These are phyloP conservation scores for Casaregolazyma suthepensis DNA, from an alignment of 1,139 yeast genomes.

Conservation along the genomic window DNA sequence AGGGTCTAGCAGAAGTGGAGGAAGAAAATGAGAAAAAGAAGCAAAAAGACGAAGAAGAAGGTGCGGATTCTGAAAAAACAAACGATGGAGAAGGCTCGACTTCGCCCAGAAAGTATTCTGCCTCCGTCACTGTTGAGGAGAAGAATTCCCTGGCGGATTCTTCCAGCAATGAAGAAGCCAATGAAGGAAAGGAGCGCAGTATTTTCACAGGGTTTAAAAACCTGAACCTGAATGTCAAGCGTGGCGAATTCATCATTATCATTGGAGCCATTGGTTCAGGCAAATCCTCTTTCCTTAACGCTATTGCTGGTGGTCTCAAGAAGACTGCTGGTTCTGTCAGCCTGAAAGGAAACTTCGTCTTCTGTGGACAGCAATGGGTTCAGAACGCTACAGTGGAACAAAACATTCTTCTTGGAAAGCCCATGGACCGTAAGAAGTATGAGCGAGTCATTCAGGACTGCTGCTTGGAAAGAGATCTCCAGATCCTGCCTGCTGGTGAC, in stretches of 20 bases:
- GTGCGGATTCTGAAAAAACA: not conserved
- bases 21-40: not conserved
- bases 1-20: constrained; percentile 25
- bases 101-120: constrained; percentile 5
- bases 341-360: constrained; percentile 34
- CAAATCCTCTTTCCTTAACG: constrained; percentile 56
- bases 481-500: constrained; percentile 74
- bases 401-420: constrained; percentile 67
- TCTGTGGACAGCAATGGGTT: constrained; percentile 69
- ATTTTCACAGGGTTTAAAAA: constrained; percentile 41
- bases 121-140: constrained; percentile 20
- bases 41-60: constrained; percentile 3
- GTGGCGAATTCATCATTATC: constrained; percentile 61
- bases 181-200: constrained; percentile 7
- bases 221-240: constrained; percentile 40
- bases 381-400: constrained; percentile 76
- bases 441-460: constrained; percentile 55
- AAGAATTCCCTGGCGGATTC: not conserved
- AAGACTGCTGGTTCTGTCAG: constrained; percentile 43
- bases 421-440: constrained; percentile 51
- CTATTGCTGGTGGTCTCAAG: constrained; percentile 58
- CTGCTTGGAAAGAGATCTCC: constrained; percentile 62
- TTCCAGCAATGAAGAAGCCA: constrained; percentile 16
- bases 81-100: not conserved
- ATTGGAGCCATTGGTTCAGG: constrained; percentile 72